These are phyloP conservation scores for Aristolochia contorta DNA, from an alignment of 164 flowering plant genomes.

Conservation along the genomic window DNA sequence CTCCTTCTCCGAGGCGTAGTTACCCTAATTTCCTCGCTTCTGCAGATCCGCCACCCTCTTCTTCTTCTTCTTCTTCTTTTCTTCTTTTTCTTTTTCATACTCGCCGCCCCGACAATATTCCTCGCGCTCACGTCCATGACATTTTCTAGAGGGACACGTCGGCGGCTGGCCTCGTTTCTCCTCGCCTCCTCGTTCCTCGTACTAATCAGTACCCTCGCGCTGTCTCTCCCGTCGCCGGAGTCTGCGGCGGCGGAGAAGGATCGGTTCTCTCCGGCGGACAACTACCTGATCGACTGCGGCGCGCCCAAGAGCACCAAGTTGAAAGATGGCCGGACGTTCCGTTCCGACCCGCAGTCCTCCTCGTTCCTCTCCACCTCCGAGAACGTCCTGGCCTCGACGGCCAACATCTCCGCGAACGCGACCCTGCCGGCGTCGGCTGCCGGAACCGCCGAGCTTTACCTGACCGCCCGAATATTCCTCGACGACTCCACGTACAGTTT, in stretches of 20 bases:
- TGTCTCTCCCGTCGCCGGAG: constrained; percentile 14
- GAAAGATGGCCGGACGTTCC: constrained; percentile 63
- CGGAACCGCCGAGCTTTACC: constrained; percentile 35
- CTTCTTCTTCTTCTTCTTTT: not conserved
- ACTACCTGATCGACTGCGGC: constrained; percentile 58
- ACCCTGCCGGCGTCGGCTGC: too few relatives aligned
- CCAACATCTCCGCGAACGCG: constrained; percentile 5
- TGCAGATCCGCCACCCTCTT: not conserved
- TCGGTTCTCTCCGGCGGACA: constrained; percentile 28
- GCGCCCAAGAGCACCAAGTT: constrained; percentile 29
- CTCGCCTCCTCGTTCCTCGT: not conserved
- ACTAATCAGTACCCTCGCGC: constrained; percentile 1
- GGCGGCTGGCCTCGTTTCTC: not conserved
- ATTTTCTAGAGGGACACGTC: not conserved
- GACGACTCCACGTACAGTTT: constrained; percentile 43
- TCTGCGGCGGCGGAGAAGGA: not conserved
- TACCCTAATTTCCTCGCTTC: not conserved
- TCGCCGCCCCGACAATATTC: not conserved
- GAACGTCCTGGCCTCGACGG: constrained; percentile 29
- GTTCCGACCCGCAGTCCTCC: constrained; percentile 48
- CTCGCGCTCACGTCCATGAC: too few relatives aligned
- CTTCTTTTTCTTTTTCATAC: not conserved
- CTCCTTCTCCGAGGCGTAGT: not conserved
- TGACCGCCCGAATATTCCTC: constrained; percentile 45
- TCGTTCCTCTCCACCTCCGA: constrained; percentile 42